Conservation (phyloP, 2,329 filamentous ascomycete species). For the Fusarium globosum region DNA sequence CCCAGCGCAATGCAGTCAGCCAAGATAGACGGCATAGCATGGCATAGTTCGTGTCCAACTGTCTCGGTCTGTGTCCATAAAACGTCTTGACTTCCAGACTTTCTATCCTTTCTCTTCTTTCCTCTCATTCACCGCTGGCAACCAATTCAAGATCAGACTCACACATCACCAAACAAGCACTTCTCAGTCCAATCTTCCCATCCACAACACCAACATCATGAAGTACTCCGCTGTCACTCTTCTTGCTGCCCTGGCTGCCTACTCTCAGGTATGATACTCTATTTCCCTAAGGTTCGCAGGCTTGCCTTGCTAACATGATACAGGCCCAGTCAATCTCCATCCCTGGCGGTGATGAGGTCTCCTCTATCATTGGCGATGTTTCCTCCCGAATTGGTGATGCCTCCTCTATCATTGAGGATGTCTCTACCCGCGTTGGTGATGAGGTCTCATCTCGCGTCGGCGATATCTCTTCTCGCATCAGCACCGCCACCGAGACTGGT, state of each 20-base stretch:
- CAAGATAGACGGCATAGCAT: constrained; percentile 19
- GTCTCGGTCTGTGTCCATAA: constrained; percentile 29
- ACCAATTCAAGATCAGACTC: constrained; percentile 12
- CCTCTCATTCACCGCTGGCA: constrained; percentile 18
- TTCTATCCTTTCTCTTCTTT: background rate
- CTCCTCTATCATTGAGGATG: constrained; percentile 19
- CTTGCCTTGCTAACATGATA: background rate
- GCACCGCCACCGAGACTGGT: constrained; percentile 14
- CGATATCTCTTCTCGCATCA: constrained; percentile 25
- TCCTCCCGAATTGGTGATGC: constrained; percentile 17
- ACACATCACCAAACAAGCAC: constrained; percentile 11
- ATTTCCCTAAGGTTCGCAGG: too few species aligned
- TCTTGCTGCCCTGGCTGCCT: constrained; percentile 47
- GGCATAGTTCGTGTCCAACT: constrained; percentile 6
- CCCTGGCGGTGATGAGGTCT: constrained; percentile 17
- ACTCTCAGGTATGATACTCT: constrained; percentile 28
- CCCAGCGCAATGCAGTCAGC: constrained; percentile 10
- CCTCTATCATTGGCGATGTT: constrained; percentile 25
- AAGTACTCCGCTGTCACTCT: constrained; percentile 52
- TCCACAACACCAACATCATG: constrained; percentile 46
- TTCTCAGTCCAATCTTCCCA: constrained; percentile 7
- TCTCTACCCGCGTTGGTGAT: constrained; percentile 15
- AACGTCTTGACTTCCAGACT: constrained; percentile 28
- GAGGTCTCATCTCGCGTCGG: constrained; percentile 19
- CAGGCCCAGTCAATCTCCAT: constrained; percentile 30